A percentile compares a stretch with the other conserved stretches of the same genome.
These are phyloP conservation scores for Pharnaceum exiguum DNA, from an alignment of 148 eudicot genomes.

Conservation along the genomic window DNA sequence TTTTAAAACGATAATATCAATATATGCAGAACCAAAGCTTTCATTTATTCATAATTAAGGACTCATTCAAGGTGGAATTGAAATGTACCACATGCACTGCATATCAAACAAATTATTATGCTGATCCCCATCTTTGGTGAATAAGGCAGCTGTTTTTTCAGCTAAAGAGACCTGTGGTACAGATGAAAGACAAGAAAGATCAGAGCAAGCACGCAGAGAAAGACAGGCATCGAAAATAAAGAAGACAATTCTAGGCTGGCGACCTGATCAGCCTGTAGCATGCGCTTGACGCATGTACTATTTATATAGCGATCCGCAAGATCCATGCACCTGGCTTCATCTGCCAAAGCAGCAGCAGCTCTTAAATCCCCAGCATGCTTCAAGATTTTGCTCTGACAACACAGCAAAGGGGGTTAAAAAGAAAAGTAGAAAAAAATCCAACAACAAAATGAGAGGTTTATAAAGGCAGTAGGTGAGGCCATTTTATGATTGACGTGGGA, in stretches of 20 bases:
- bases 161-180: conserved; percentile 66
- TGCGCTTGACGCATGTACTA: conserved; percentile 94
- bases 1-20: conserved; percentile 5
- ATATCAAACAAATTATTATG: conserved; percentile 91
- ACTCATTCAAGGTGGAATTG: neutral
- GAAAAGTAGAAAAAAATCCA: neutral
- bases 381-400: conserved; percentile 76
- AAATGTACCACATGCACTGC: conserved; percentile 99
- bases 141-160: conserved; percentile 90
- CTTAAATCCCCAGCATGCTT: conserved; percentile 93
- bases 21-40: neutral
- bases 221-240: neutral
- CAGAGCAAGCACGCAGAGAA: conserved; percentile 1
- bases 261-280: conserved; percentile 99
- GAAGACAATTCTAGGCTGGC: too few species aligned
- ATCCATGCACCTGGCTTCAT: conserved; percentile 99
- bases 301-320: conserved; percentile 97
- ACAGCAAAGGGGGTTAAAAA: conserved; percentile 4
- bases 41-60: neutral
- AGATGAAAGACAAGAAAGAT: conserved; percentile 4
- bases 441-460: neutral
- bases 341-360: conserved; percentile 98
- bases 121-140: conserved; percentile 98
- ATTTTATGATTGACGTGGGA: neutral
- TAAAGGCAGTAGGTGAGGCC: neutral